Base-by-base conservation (phyloP, 2,329 filamentous ascomycete genomes). In the Sporothrix sp. region DNA sequence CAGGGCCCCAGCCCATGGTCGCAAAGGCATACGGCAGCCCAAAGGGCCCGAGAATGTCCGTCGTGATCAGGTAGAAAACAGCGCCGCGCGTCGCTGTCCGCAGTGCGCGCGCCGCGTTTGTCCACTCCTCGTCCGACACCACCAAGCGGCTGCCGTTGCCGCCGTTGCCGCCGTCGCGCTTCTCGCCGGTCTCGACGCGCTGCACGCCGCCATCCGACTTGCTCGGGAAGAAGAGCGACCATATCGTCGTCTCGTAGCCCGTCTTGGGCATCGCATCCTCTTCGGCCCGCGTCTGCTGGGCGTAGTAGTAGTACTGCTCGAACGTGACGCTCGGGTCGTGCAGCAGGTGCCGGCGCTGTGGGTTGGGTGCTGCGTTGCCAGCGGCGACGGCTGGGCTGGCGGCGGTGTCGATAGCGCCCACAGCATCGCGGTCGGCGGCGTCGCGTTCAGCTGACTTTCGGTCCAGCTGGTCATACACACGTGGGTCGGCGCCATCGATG, bases 41-140 rank as follows among this genome's bases (percentile, higher is more conserved):
- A 48, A 64, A 70, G 1, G 69, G 69, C 1, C 71, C 71, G 5
- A 73, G 59, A 42, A 73, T 68, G 53, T 73, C 71, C 1, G 71
- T 73, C 8, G 71, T 72, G 57, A 74, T 73, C 44, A 74, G 62
- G 47, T 71, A 73, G 56, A 75, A 75, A 36, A 68, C 63, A 28
- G 70, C 67, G 7, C 71, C 69, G 63, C 68, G 66, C 1, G 65
- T 66, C 0, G 71, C 72, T 0, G 72, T 75, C 7, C 72, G 63
- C 48, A 71, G 55, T 4, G 69, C 67, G 18, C 72, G 67, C 20
- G 66, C 68, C 2, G 72, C 72, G 47, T 69, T 69, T 20, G 61
- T 62, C 72, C 72, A 74, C 53, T 76, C 72, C 4, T 67, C 63
- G 14, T 69, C 64, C 3, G 60, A 61, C 25, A 71, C 59, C 25